phyloP scores from a whole-genome alignment of 176 grass and related monocot genomes.

The Zea mays region Zm-B73-REFERENCE-NAM-5.0 NC_050102.1:183977501-183978000 shows the following conservation, averaged over 20 bases:
- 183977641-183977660: too few species aligned
- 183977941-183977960: not conserved
- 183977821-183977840: not conserved
- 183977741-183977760: not conserved
- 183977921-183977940: slow-evolving; percentile 6
- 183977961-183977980: not conserved
- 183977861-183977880: not conserved
- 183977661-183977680: too few species aligned
- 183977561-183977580: too few species aligned
- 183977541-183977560: not conserved
- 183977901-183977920: not conserved
- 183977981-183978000: not conserved
- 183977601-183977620: too few species aligned
- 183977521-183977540: not conserved
- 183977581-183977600: too few species aligned
- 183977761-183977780: not conserved
- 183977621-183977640: too few species aligned
- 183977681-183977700: too few species aligned
- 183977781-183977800: not conserved
- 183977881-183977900: not conserved
- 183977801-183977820: not conserved
- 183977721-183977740: slow-evolving; percentile 13
- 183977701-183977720: slow-evolving; percentile 13
- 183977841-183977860: not conserved
- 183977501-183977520: not conserved